Evolutionary conservation across 2,329 filamentous ascomycete genomes (phyloP).

Genomic region (Pseudophaeomoniella oleicola): DNA sequence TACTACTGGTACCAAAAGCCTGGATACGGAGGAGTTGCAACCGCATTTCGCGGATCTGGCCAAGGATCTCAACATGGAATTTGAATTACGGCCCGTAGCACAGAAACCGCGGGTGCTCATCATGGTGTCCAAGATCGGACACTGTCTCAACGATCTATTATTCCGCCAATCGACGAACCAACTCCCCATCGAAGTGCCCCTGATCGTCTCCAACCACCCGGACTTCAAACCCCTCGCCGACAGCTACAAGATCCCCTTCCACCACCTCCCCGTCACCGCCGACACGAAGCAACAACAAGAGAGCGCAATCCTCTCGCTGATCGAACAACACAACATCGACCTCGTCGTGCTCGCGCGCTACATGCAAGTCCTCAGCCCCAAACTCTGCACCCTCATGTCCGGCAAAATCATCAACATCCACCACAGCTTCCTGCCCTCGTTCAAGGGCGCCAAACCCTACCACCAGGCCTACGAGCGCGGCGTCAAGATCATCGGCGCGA

Average conservation of each 20-base stretch:
- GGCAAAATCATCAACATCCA: conserved; percentile 88
- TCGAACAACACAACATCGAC: conserved; percentile 55
- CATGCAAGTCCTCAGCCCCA: conserved; percentile 73
- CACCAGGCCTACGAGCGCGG: conserved; percentile 77
- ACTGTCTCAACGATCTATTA: conserved; percentile 71
- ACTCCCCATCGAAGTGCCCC: conserved; percentile 58
- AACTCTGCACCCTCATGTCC: conserved; percentile 62
- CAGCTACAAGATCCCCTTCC: conserved; percentile 64
- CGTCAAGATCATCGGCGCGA: conserved; percentile 79
- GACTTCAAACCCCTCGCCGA: conserved; percentile 55
- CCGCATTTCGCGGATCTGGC: conserved; percentile 48
- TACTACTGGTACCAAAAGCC: conserved; percentile 1
- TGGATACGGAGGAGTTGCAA: conserved; percentile 34
- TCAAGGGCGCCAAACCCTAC: conserved; percentile 81
- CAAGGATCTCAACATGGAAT: conserved; percentile 51
- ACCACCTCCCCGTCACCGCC: conserved; percentile 64
- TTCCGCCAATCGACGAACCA: conserved; percentile 65
- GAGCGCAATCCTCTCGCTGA: conserved; percentile 53
- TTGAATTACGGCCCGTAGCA: conserved; percentile 52
- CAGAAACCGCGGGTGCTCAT: conserved; percentile 65
- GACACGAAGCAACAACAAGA: conserved; percentile 69
- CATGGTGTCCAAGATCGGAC: conserved; percentile 82
- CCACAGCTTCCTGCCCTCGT: conserved; percentile 71
- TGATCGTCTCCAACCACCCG: conserved; percentile 71
- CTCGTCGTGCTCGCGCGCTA: conserved; percentile 71